Evolutionary conservation across 169 alveolate species (phyloP).

Genomic region (Eimeria necatrix): DNA sequence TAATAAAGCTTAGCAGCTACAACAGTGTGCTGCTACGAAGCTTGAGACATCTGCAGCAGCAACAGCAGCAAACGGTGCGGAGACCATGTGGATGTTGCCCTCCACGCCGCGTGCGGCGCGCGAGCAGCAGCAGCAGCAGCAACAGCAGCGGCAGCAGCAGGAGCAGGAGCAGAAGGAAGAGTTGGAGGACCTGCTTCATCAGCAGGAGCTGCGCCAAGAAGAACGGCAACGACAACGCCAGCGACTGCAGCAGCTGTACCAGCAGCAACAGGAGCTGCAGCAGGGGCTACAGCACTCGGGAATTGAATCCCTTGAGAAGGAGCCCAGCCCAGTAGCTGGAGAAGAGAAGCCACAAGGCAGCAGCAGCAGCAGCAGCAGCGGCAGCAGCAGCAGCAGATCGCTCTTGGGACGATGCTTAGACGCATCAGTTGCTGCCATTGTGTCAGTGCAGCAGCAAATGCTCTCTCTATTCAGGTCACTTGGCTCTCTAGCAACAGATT

Average conservation of each 20-base stretch:
- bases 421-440: background rate
- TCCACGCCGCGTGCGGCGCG: background rate
- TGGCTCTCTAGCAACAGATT: background rate
- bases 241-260: background rate
- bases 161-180: background rate
- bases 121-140: conserved; percentile 53
- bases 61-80: conserved; percentile 22
- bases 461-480: background rate
- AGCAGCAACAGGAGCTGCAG: conserved; percentile 43
- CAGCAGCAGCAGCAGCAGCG: conserved; percentile 5
- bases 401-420: background rate
- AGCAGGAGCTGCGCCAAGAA: background rate
- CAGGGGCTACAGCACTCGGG: background rate
- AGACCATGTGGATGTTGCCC: background rate
- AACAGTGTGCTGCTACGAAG: background rate
- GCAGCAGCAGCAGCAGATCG: background rate
- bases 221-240: background rate
- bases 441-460: background rate
- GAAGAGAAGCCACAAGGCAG: background rate
- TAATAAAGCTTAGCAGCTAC: background rate
- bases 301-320: too few species aligned
- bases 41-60: background rate
- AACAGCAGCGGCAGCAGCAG: conserved; percentile 12
- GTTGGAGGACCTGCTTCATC: background rate
- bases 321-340: too few species aligned